These are phyloP conservation scores for Dysphania ambrosioides DNA, from an alignment of 148 eudicot genomes.

Conservation along the genomic window DNA sequence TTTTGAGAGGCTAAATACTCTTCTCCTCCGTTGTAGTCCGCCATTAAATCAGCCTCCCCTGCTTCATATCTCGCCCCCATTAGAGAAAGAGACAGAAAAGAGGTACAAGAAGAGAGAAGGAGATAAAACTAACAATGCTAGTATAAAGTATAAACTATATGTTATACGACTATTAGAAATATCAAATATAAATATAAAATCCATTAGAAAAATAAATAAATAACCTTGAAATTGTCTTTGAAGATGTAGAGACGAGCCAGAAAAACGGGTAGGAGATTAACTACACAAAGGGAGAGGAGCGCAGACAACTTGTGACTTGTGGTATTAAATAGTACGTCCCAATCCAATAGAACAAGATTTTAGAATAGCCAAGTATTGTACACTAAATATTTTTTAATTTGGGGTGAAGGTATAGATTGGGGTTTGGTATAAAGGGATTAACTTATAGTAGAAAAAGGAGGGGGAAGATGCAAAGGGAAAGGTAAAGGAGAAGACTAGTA, in stretches of 20 bases:
- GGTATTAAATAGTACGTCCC: slow-evolving; percentile 28
- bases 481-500: slow-evolving; percentile 10
- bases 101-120: not conserved
- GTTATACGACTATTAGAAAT: not conserved
- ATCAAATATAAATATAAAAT: not conserved
- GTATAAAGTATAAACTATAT: not conserved
- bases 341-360: slow-evolving; percentile 10
- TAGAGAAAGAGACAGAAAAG: not conserved
- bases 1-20: slow-evolving; percentile 32
- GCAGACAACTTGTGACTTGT: slow-evolving; percentile 19
- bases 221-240: slow-evolving; percentile 2
- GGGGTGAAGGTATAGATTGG: not conserved
- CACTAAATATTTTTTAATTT: too few relatives aligned
- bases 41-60: slow-evolving; percentile 39
- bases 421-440: slow-evolving; percentile 35
- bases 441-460: slow-evolving; percentile 41
- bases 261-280: slow-evolving; percentile 17
- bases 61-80: slow-evolving; percentile 23
- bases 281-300: slow-evolving; percentile 18
- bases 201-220: not conserved
- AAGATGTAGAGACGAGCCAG: too few relatives aligned
- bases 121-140: not conserved
- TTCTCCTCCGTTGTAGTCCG: slow-evolving; percentile 38
- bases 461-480: slow-evolving; percentile 19
- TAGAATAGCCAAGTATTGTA: not conserved